Evolutionary conservation across 2,329 filamentous ascomycete species (phyloP).

Genomic region (Aspergillus neotritici): DNA sequence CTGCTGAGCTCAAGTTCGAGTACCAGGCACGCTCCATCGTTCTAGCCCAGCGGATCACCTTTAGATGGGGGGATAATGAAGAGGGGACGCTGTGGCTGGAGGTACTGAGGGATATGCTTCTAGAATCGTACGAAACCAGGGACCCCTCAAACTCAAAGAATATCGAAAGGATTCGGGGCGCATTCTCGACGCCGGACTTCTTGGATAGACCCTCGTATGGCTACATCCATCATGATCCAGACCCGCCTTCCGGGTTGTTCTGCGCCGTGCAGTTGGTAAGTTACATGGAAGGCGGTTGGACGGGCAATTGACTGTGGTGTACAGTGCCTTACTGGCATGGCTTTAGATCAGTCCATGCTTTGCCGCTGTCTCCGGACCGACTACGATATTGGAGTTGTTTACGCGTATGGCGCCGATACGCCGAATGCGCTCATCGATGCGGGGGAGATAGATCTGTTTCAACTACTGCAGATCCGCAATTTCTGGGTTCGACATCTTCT

Average conservation of each 20-base stretch:
- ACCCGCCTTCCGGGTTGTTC: constrained; percentile 18
- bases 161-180: constrained; percentile 15
- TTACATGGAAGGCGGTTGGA: neutral
- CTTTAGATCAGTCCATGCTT: constrained; percentile 24
- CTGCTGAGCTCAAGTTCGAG: constrained; percentile 25
- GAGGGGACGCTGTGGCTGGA: constrained; percentile 28
- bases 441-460: constrained; percentile 22
- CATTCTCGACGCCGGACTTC: constrained; percentile 17
- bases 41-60: constrained; percentile 24
- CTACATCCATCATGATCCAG: constrained; percentile 3
- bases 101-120: constrained; percentile 26
- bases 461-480: constrained; percentile 36
- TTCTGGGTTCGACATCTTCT: constrained; percentile 41
- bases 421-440: constrained; percentile 13
- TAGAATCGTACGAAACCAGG: constrained; percentile 14
- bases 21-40: constrained; percentile 34
- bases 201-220: constrained; percentile 20
- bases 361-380: constrained; percentile 23
- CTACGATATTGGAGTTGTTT: constrained; percentile 30
- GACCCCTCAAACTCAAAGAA: constrained; percentile 17
- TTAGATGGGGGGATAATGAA: constrained; percentile 20
- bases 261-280: constrained; percentile 29
- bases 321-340: constrained; percentile 30
- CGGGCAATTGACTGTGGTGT: neutral
- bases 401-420: constrained; percentile 11